Base-by-base conservation (phyloP, 2,329 filamentous ascomycete species). In the Cercospora zeina region DNA sequence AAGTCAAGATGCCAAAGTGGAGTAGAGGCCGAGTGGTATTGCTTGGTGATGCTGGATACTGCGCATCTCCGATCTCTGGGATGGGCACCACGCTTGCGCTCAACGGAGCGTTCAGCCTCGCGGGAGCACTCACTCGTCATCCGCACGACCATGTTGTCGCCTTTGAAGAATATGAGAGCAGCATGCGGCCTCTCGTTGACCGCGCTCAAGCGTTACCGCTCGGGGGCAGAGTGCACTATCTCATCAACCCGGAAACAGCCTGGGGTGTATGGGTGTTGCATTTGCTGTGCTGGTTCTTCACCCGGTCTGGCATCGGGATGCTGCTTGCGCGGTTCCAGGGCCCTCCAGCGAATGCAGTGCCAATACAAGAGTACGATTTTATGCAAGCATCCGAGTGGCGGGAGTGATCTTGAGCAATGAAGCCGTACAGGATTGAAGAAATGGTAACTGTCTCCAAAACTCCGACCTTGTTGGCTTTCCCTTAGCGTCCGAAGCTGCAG, bases 41-140 rank as follows among this genome's bases (percentile, higher is more conserved):
- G 6, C 49, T 74, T 0, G 73, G 70, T 0, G 73, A 75, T 63
- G 70, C 73, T 21, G 72, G 65, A 57, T 72, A 72, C 51, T 72
- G 70, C 49, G 64, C 70, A 19, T 69, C 68, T 13, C 73, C 74
- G 2, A 66, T 75, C 51, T 70, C 68, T 3, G 74, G 74, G 9
- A 75, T 75, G 72, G 74, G 74, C 2, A 75, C 74, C 0, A 73
- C 72, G 0, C 64, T 74, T 1, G 74, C 72, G 7, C 58, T 76
- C 9, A 69, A 63, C n/a, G 74, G 74, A 24, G 74, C 73, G 0
- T 73, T 75, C 61, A 68, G 68, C 39, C 70, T 75, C 10, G 73
- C 74, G 14, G 73, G 73, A 13, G 67, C 65, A 4, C n/a, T 75
- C 0, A 13, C 42, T 1, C 61, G 62, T 8, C 55, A 70, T 33